Evolutionary conservation across 495 filamentous ascomycete genomes (phyloP).

Genomic region (Penicillium verhagenii): DNA sequence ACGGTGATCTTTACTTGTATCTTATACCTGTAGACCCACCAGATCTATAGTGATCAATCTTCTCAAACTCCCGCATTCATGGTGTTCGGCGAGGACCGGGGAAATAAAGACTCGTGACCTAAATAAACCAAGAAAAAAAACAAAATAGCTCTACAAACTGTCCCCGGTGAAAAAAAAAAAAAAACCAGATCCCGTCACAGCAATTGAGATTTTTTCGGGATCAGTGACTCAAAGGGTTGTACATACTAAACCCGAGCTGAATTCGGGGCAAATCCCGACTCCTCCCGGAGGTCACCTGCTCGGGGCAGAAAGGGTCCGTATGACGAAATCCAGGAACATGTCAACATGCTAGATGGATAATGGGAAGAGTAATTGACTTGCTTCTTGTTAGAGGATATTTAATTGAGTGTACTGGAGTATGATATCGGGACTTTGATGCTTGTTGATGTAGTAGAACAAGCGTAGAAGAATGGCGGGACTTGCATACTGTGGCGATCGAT

Average conservation of each 20-base stretch:
- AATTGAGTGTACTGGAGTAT: neutral
- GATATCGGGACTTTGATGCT: neutral
- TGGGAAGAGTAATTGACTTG: slow-evolving; percentile 22
- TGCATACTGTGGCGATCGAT: neutral
- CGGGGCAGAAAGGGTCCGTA: neutral
- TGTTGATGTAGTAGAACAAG: slow-evolving; percentile 8
- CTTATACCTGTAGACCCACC: neutral
- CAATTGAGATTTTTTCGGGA: slow-evolving; percentile 29
- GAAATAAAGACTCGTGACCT: neutral
- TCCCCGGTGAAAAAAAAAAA: slow-evolving; percentile 23
- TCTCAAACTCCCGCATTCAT: neutral
- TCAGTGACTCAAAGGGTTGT: slow-evolving; percentile 11
- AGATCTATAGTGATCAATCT: slow-evolving; percentile 4
- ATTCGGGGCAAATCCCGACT: slow-evolving; percentile 19
- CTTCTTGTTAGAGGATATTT: slow-evolving; percentile 21
- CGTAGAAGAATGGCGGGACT: neutral
- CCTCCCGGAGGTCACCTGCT: slow-evolving; percentile 35
- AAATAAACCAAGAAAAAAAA: neutral
- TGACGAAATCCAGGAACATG: neutral
- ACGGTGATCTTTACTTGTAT: too few species aligned
- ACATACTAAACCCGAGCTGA: slow-evolving; percentile 6
- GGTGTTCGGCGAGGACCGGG: neutral
- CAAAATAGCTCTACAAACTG: neutral
- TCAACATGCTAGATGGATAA: slow-evolving; percentile 17
- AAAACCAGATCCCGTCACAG: slow-evolving; percentile 1